Evolutionary conservation across 164 flowering plant genomes (phyloP).

Genomic region (Pachysandra terminalis): DNA sequence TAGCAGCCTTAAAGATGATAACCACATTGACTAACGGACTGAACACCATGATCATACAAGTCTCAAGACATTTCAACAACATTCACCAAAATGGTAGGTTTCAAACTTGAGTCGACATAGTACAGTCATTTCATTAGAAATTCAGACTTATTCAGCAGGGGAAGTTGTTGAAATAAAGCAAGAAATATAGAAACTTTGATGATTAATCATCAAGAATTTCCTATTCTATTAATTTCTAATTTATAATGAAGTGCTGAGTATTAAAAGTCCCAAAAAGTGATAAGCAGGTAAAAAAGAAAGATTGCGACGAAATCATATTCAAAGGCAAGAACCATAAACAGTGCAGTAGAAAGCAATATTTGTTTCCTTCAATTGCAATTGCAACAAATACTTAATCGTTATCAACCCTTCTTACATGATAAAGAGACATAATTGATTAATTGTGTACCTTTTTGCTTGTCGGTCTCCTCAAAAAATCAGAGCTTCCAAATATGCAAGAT

Average conservation of each 20-base stretch:
- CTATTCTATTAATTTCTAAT: too few species aligned
- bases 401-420: neutral
- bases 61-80: neutral
- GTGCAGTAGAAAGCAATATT: too few species aligned
- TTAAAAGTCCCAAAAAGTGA: too few species aligned
- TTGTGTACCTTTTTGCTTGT: constrained; percentile 59
- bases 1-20: too few species aligned
- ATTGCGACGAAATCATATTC: neutral
- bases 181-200: too few species aligned
- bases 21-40: neutral
- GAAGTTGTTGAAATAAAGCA: neutral
- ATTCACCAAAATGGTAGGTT: neutral
- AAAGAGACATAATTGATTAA: neutral
- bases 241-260: too few species aligned
- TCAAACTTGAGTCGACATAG: neutral
- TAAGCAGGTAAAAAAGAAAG: neutral
- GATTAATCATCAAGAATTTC: too few species aligned
- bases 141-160: neutral
- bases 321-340: neutral
- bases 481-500: constrained; percentile 96
- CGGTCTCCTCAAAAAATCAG: constrained; percentile 86
- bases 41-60: neutral
- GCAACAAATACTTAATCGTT: too few species aligned
- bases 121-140: neutral
- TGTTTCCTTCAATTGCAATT: too few species aligned